Percentiles rank a stretch among this genome's conserved stretches.
phyloP scores from a whole-genome alignment of 1,284 basidiomycete genomes.

The Boletus sp. region DNA sequence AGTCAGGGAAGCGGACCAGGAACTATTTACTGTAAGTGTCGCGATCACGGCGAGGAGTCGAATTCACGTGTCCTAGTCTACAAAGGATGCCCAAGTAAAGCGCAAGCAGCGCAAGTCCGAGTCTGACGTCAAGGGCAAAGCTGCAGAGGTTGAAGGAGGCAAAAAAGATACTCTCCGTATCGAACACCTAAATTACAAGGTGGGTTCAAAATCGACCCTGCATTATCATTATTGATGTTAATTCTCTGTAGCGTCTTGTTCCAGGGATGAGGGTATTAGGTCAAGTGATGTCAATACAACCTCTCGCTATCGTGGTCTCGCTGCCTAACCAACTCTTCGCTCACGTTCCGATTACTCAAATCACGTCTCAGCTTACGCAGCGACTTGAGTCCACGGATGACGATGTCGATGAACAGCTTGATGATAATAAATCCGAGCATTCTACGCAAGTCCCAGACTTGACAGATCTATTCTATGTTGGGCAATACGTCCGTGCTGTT shows the following conservation, averaged over 20 bases:
- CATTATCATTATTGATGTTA: background rate
- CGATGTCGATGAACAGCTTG: conserved; percentile 41
- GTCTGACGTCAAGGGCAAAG: conserved; percentile 44
- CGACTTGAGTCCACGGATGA: conserved; percentile 61
- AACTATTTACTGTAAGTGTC: conserved; percentile 61
- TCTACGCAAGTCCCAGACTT: conserved; percentile 59
- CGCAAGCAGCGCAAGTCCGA: conserved; percentile 48
- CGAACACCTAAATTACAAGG: conserved; percentile 95
- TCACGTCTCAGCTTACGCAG: conserved; percentile 81
- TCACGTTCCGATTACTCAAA: conserved; percentile 93
- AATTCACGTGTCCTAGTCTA: conserved; percentile 14
- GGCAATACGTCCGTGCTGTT: conserved; percentile 83
- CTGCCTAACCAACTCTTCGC: conserved; percentile 93
- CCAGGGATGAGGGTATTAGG: conserved; percentile 86
- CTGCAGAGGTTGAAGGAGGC: conserved; percentile 25
- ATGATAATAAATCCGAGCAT: conserved; percentile 41
- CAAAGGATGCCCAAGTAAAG: conserved; percentile 12
- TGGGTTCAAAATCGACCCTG: conserved; percentile 25
- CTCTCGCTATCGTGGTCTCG: conserved; percentile 88
- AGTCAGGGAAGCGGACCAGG: conserved; percentile 76
- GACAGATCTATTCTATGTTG: conserved; percentile 71
- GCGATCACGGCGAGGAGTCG: conserved; percentile 8
- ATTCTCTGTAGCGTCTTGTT: conserved; percentile 60
- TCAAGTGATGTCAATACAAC: conserved; percentile 83
- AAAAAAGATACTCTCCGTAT: conserved; percentile 58